A percentile compares a stretch with the other conserved stretches of the same genome.
Evolutionary conservation across 768 basidiomycete genomes (phyloP).

Genomic region (Trametes meyenii): DNA sequence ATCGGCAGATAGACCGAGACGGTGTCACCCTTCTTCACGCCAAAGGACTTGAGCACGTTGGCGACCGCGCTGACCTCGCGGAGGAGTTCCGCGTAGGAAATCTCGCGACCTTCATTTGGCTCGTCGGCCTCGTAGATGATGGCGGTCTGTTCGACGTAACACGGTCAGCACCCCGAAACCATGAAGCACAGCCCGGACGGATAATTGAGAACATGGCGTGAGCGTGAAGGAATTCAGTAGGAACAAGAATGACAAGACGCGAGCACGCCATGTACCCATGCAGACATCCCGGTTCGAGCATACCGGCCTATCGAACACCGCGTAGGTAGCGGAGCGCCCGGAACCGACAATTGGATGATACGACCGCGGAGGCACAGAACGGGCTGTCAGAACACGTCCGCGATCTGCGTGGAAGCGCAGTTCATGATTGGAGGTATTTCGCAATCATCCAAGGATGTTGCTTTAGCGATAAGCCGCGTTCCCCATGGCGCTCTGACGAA

Average conservation of each 20-base stretch:
- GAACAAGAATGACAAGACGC: no score
- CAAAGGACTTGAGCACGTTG: conserved; percentile 87
- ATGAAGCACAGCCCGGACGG: neutral
- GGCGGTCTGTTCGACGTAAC: conserved; percentile 59
- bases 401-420: no score
- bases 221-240: no score
- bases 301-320: no score
- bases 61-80: conserved; percentile 88
- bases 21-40: conserved; percentile 94
- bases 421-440: neutral
- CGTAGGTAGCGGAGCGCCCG: no score
- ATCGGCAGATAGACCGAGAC: conserved; percentile 93
- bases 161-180: conserved; percentile 1
- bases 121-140: conserved; percentile 99
- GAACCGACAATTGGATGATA: no score
- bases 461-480: neutral
- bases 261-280: no score
- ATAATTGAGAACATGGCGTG: no score
- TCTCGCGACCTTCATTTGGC: conserved; percentile 72
- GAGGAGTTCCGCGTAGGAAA: conserved; percentile 85
- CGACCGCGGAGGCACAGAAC: no score
- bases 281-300: no score
- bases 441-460: neutral
- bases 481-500: neutral
- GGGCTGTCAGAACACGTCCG: no score